Base-by-base conservation (phyloP, 1,284 basidiomycete species). In the Heterobasidion occidentale region DNA sequence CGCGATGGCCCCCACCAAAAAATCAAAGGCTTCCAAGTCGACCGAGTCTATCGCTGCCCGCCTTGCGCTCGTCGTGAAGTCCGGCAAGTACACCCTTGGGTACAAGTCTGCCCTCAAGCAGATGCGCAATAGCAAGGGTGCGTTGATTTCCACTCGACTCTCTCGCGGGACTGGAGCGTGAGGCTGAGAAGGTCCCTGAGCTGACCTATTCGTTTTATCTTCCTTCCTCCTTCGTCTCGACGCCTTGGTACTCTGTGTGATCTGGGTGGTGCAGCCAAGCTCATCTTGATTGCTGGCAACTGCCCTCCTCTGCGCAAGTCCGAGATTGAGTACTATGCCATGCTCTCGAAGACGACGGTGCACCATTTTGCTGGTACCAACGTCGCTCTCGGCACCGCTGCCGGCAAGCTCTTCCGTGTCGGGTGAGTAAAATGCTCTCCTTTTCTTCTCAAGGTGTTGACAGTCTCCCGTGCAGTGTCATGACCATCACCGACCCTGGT, bases 281-380 rank as follows among this genome's bases (percentile, higher is more conserved):
- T 99, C 67, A 90, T 99, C 69, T 80, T 99, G 73, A 98, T 99
- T 73, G 94, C 96, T 69, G 95, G 94, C 67, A 99, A 99, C 83
- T 98, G 94, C 78, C 97, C 96, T 59, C 97, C 97, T 62, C 86
- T 99, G 64, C 92, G 97, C 77, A 98, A 98, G 77, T 98, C 95
- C 59, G 97, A 99, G 84, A 83, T 99, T 62, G 97, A 99, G 83
- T 99, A 99, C 84, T 99, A 99, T 75, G 97, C 97, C 78, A 99
- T 99, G 96, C 83, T 99, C 68, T 94, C 92, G 63, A 98, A 98
- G 83, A 98, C 95, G 59, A 85, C 88, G 61, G 94, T 98, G 54
- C 95, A 98, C 79, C 95, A 98, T 81, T 98, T 94, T 71, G 81
- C 89, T 66, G 96, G 96, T 66, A 94, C 94, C 65, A 99, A 99